phyloP scores from a whole-genome alignment of 768 basidiomycete genomes.

The Boletus rubroflammeus region DNA sequence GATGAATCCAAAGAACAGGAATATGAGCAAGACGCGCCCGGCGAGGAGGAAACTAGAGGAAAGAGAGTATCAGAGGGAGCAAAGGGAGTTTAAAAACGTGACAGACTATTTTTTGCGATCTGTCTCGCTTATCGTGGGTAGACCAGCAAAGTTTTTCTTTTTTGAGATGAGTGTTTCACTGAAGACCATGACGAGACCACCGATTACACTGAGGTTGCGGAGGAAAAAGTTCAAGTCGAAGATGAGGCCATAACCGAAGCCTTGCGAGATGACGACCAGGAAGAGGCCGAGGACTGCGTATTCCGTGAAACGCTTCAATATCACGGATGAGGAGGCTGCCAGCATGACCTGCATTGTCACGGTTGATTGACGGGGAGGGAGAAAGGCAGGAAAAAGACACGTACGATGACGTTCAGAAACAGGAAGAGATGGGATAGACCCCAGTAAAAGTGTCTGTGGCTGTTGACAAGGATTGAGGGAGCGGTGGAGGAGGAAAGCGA shows the following conservation, averaged over 20 bases:
- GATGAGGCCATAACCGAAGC: conserved; percentile 97
- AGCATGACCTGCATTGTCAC: conserved; percentile 72
- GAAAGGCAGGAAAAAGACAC: conserved; percentile 30
- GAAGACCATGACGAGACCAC: conserved; percentile 98
- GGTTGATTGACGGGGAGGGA: not conserved
- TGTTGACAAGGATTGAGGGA: conserved; percentile 31
- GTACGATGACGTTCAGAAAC: conserved; percentile 82
- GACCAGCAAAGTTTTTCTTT: conserved; percentile 85
- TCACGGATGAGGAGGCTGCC: conserved; percentile 76
- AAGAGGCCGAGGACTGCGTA: conserved; percentile 88
- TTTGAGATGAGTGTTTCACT: conserved; percentile 89
- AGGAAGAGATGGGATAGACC: conserved; percentile 94
- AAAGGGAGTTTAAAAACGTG: not conserved
- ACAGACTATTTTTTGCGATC: conserved; percentile 98
- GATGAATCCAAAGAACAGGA: conserved; percentile 98
- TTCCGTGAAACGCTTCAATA: conserved; percentile 84
- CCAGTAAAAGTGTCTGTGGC: conserved; percentile 95
- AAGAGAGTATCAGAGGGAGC: conserved; percentile 1
- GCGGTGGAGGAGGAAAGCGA: not conserved
- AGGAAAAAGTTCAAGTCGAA: conserved; percentile 99
- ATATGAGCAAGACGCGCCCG: conserved; percentile 94
- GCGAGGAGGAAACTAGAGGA: conserved; percentile 85
- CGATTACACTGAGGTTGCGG: conserved; percentile 95
- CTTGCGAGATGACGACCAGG: conserved; percentile 89
- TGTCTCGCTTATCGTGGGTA: conserved; percentile 87